Percentiles rank a stretch among this genome's conserved stretches.
Evolutionary conservation across 2,329 filamentous ascomycete genomes (phyloP).

Genomic region (Allantophomopsis cytisporea): DNA sequence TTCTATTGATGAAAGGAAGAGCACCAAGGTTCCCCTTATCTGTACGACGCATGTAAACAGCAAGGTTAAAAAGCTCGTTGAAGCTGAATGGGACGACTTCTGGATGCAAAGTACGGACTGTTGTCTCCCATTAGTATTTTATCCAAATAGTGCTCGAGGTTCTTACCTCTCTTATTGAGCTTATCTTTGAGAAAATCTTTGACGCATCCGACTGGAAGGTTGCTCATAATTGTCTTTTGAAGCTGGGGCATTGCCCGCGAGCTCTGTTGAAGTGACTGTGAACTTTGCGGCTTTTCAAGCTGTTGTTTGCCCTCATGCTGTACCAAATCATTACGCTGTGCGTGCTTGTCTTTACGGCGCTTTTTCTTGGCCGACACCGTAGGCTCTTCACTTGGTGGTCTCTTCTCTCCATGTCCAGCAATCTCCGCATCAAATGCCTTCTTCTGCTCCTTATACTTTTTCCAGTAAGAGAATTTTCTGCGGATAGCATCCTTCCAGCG

Average conservation of each 20-base stretch:
- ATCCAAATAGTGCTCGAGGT: too few species aligned
- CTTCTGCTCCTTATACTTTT: constrained; percentile 23
- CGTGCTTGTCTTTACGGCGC: constrained; percentile 15
- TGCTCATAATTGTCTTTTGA: too few species aligned
- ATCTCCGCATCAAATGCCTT: constrained; percentile 22
- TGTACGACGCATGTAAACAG: constrained; percentile 21
- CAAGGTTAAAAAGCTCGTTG: constrained; percentile 20
- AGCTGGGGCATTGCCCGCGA: too few species aligned
- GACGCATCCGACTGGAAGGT: too few species aligned
- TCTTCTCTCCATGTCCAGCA: constrained; percentile 16
- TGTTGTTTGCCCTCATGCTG: too few species aligned
- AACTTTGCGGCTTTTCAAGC: too few species aligned
- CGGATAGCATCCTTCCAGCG: constrained; percentile 42
- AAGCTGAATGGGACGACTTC: constrained; percentile 18
- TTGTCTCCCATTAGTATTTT: constrained; percentile 1
- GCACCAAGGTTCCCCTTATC: constrained; percentile 18
- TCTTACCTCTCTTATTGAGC: too few species aligned
- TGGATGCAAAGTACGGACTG: constrained; percentile 31
- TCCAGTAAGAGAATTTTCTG: constrained; percentile 50
- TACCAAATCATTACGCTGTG: too few species aligned
- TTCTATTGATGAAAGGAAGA: constrained; percentile 62
- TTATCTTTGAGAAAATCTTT: too few species aligned
- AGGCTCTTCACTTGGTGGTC: constrained; percentile 5
- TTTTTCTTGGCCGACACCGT: constrained; percentile 11
- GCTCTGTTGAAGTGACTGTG: too few species aligned